Evolutionary conservation across 176 grass and related monocot species (phyloP), one percentile per base, ranked within the genome.

Genomic region (Phragmites australis): DNA sequence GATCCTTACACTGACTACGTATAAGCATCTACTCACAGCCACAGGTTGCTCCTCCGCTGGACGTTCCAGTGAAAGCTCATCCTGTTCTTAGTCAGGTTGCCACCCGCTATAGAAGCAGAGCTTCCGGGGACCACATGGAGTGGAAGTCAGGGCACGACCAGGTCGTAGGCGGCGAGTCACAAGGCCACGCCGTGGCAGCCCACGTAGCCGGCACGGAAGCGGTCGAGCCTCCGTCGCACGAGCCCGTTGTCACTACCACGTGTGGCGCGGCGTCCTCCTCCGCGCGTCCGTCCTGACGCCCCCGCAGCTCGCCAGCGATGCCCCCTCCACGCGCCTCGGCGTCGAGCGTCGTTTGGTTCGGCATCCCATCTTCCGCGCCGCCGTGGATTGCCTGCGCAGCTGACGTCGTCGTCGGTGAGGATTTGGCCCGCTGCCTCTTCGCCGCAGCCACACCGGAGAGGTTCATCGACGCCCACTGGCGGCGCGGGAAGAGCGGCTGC

Each of bases 71-170:
- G 61, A 64, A 8, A 21, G 34, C 18, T 23, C 4, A 17, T 26
- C 21, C 21, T 52, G 17, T 52, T 58, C 65, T 57, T 67, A 60
- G 42, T 50, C 42, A 22, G 41, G 11, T 66, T 21, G 43, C 29
- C 26, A 15, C 10, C 62, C 17, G 58, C 39, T 79, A 85, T 44
- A 59, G 81, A 9, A 80, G 65, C 56, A 85, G 62, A 19, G 45
- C 12, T 47, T 85, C 82, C 48, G 72, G 76, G 37, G 70, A 89
- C 82, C 82, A 81, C 16, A 53, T 27, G 27, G 22, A 48, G 77
- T 80, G 39, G 17, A 37, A 64, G 64, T 85, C 82, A 31, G 59
- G 70, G 63, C 63, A 78, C 6, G 74, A 66, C 80, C 74, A 88
- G 58, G 21, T 30, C 52, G 58, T 18, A 2, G 67, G 30, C 41